Base-by-base conservation (phyloP, 1,284 basidiomycete genomes). In the Peniophora sp. region DNA sequence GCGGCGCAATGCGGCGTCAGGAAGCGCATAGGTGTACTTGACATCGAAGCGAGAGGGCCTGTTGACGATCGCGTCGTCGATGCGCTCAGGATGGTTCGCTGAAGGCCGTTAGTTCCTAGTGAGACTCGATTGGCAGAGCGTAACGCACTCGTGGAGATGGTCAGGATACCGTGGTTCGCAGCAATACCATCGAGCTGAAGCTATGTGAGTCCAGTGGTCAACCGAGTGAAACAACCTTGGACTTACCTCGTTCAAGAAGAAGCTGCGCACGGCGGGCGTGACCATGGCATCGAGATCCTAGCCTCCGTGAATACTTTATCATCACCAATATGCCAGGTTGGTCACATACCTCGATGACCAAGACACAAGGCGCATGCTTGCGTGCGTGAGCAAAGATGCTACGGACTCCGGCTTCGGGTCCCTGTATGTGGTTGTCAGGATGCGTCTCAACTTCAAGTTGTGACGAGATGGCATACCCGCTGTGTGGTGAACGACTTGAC, bases 191-290 rank as follows among this genome's bases (percentile, higher is more conserved):
- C 71, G 10, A 74, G 59, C 55, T n/a, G n/a, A n/a, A n/a, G n/a
- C n/a, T n/a, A n/a, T n/a, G n/a, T n/a, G n/a, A n/a, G n/a, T n/a
- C n/a, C n/a, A n/a, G n/a, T n/a, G n/a, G n/a, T n/a, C n/a, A n/a
- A n/a, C n/a, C n/a, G n/a, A n/a, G n/a, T n/a, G n/a, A n/a, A n/a
- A n/a, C n/a, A n/a, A n/a, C n/a, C n/a, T n/a, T n/a, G n/a, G n/a
- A n/a, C n/a, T n/a, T n/a, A n/a, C n/a, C n/a, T 74, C 69, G 56
- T 74, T 74, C 38, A 77, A 63, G 66, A 77, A 74, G 64, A 70
- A 74, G 3, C 68, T 65, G 16, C 72, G 61, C 39, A 71, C 71
- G 22, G 58, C 35, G 39, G 69, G 63, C 3, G 56, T 67, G 52
- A 75, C 65, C 52, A 73, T 63, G 10, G 67, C 67, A 55, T 75